Evolutionary conservation across 305 asterid genomes (phyloP).

Genomic region (Fraxinus platypoda): DNA sequence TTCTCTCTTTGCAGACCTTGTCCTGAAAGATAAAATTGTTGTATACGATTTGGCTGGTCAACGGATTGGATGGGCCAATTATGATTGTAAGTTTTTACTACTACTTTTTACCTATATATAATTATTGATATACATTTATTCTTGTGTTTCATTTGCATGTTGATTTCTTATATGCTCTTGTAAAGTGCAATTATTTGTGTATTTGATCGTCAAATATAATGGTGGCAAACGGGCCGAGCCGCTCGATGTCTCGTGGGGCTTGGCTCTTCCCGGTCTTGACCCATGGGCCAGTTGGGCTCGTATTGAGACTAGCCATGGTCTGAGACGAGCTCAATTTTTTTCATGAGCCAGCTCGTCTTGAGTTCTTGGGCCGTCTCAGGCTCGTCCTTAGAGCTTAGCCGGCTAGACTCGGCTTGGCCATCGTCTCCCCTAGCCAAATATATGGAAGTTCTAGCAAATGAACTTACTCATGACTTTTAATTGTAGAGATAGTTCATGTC

Average conservation of each 20-base stretch:
- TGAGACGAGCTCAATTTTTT: too few relatives aligned
- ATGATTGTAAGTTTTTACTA: slow-evolving; percentile 44
- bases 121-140: background rate
- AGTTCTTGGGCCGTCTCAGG: too few relatives aligned
- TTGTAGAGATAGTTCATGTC: background rate
- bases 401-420: background rate
- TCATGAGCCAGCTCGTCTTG: background rate
- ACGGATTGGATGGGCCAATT: slow-evolving; percentile 53
- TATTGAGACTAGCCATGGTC: too few relatives aligned
- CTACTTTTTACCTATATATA: background rate
- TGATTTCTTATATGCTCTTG: background rate
- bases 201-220: background rate
- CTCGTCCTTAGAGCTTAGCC: background rate
- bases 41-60: slow-evolving; percentile 54
- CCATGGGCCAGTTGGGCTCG: background rate
- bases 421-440: background rate
- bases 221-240: background rate
- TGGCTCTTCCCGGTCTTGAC: background rate
- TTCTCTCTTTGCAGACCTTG: slow-evolving; percentile 38
- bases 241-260: background rate
- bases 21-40: slow-evolving; percentile 48
- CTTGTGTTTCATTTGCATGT: background rate
- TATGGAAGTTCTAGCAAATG: background rate
- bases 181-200: background rate
- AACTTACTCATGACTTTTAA: background rate